These are phyloP conservation scores for Ceratocystis huliohia DNA, from an alignment of 2,329 filamentous ascomycete species.

Conservation along the genomic window DNA sequence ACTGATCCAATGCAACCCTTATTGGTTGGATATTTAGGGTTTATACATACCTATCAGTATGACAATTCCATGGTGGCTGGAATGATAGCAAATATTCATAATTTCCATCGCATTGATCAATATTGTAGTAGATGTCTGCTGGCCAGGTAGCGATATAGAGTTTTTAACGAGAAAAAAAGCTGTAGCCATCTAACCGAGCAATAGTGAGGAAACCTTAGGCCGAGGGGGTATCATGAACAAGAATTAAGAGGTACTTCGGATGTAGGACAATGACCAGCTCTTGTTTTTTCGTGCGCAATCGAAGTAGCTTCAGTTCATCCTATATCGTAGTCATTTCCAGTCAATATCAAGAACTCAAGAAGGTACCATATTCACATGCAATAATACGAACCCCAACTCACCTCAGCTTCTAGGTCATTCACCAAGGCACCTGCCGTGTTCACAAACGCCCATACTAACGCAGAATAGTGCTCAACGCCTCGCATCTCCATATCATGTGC, in stretches of 20 bases:
- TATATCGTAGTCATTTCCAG: conserved; percentile 26
- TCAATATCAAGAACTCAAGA: neutral
- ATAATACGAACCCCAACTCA: conserved; percentile 27
- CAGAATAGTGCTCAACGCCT: conserved; percentile 59
- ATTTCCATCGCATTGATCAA: too few species aligned
- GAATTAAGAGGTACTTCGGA: conserved; percentile 62
- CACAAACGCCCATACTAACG: conserved; percentile 64
- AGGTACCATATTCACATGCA: neutral
- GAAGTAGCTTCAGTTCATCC: conserved; percentile 65
- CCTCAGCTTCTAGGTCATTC: conserved; percentile 59
- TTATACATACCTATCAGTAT: too few species aligned
- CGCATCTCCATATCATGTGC: conserved; percentile 39
- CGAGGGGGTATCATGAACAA: conserved; percentile 68
- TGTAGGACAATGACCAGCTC: conserved; percentile 77
- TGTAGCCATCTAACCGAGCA: neutral
- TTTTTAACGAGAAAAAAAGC: neutral
- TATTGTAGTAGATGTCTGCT: too few species aligned
- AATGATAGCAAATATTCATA: too few species aligned
- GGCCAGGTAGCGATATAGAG: too few species aligned
- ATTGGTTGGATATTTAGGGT: too few species aligned
- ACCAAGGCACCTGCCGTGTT: conserved; percentile 55
- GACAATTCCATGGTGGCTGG: too few species aligned
- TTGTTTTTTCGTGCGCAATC: conserved; percentile 70
- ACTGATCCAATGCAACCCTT: too few species aligned
- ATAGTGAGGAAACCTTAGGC: conserved; percentile 33